phyloP scores from a whole-genome alignment of 352 stramenopile genomes.

The Ophiocytium majus region DNA sequence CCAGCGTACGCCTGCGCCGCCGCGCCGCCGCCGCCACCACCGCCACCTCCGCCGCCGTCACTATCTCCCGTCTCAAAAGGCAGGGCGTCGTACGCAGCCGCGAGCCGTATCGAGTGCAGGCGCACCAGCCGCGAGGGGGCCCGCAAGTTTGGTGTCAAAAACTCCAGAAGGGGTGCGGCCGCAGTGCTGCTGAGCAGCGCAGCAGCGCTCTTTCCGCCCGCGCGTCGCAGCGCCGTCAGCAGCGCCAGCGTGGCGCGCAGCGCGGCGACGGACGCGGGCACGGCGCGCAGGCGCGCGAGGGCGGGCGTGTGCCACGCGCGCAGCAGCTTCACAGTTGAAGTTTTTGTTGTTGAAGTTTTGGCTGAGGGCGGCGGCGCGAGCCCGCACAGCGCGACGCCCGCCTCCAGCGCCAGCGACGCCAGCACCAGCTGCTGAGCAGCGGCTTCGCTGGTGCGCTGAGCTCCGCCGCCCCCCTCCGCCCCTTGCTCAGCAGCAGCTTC shows the following conservation, averaged over 20 bases:
- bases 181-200: conserved; percentile 16
- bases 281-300: conserved; percentile 26
- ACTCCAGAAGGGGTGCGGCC: conserved; percentile 16
- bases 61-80: background rate
- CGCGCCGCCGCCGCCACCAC: background rate
- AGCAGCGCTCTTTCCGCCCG: background rate
- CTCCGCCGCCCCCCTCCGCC: too few species aligned
- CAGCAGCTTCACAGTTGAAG: conserved; percentile 17
- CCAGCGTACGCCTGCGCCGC: background rate
- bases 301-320: conserved; percentile 28
- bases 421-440: conserved; percentile 22
- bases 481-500: too few species aligned
- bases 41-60: background rate
- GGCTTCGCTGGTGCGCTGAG: too few species aligned
- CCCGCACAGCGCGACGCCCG: conserved; percentile 30
- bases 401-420: conserved; percentile 31
- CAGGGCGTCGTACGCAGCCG: conserved; percentile 36
- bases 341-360: background rate
- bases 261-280: conserved; percentile 32
- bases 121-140: conserved; percentile 34
- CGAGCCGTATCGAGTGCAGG: conserved; percentile 41
- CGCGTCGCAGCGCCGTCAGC: conserved; percentile 24
- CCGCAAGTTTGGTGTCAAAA: conserved; percentile 36
- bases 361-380: conserved; percentile 20
- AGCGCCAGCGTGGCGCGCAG: conserved; percentile 30